These are phyloP conservation scores for Epicoccum nigrum DNA, from an alignment of 2,329 filamentous ascomycete genomes.

Conservation along the genomic window DNA sequence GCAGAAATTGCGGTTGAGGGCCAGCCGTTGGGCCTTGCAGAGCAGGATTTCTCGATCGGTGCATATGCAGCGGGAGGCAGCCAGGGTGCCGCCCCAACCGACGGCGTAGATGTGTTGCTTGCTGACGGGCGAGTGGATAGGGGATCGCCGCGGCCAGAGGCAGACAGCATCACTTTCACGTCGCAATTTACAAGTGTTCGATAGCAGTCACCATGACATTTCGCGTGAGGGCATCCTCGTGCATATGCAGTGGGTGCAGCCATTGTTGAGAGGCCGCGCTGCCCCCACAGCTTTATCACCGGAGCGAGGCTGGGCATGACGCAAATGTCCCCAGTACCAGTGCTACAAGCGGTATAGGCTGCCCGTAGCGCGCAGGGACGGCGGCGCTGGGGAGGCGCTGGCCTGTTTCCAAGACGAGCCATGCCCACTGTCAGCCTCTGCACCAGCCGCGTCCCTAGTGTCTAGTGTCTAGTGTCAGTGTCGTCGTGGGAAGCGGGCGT, in stretches of 20 bases:
- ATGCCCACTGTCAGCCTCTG: slow-evolving; percentile 11
- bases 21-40: slow-evolving; percentile 12
- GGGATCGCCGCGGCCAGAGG: too few relatives aligned
- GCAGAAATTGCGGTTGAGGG: slow-evolving; percentile 12
- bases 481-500: not conserved
- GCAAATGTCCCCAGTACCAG: slow-evolving; percentile 1
- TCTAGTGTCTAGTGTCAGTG: not conserved
- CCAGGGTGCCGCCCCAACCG: slow-evolving; percentile 12
- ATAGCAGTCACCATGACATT: too few relatives aligned
- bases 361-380: slow-evolving; percentile 12
- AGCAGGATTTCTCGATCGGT: slow-evolving; percentile 7
- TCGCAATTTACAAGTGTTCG: too few relatives aligned
- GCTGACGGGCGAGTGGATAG: too few relatives aligned
- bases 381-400: not conserved
- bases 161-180: too few relatives aligned
- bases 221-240: not conserved
- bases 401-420: slow-evolving; percentile 11
- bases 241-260: not conserved
- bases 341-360: too few relatives aligned
- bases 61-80: not conserved
- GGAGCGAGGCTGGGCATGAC: slow-evolving; percentile 11
- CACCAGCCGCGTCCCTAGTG: slow-evolving; percentile 15
- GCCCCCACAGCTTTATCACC: not conserved
- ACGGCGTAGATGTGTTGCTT: not conserved
- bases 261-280: slow-evolving; percentile 1